These are phyloP conservation scores for Biscutella laevigata DNA, from an alignment of 441 rosid species.

Conservation along the genomic window DNA sequence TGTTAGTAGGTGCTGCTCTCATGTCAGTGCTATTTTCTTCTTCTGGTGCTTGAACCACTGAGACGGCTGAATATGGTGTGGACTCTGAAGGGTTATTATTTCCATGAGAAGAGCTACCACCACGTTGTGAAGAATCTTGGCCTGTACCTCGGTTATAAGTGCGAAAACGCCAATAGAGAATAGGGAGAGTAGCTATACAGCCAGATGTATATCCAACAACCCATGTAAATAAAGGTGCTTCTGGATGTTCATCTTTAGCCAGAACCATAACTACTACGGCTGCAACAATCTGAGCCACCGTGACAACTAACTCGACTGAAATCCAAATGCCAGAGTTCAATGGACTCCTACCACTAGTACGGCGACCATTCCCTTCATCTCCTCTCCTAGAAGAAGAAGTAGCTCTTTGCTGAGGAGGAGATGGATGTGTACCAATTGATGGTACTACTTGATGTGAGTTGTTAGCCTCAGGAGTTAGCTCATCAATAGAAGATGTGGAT, in stretches of 20 bases:
- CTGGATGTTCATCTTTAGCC: conserved; percentile 57
- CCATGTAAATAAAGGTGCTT: conserved; percentile 61
- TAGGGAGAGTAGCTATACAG: conserved; percentile 62
- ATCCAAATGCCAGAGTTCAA: conserved; percentile 67
- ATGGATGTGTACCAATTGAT: conserved; percentile 20
- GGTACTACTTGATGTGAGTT: conserved; percentile 25
- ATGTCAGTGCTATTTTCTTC: conserved; percentile 35
- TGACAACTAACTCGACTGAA: conserved; percentile 56
- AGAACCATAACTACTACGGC: conserved; percentile 48
- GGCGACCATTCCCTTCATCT: conserved; percentile 38
- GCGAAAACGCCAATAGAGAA: conserved; percentile 59
- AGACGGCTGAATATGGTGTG: conserved; percentile 52
- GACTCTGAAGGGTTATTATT: conserved; percentile 33
- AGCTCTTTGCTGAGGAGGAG: conserved; percentile 32
- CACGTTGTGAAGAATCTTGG: conserved; percentile 35
- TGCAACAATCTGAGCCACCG: conserved; percentile 59
- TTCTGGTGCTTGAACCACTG: conserved; percentile 47
- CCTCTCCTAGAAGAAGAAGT: conserved; percentile 33
- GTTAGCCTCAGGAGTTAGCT: conserved; percentile 21
- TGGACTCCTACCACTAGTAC: conserved; percentile 40
- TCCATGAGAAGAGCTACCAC: conserved; percentile 34
- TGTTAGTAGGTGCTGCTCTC: conserved; percentile 27
- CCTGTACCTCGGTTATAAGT: conserved; percentile 31
- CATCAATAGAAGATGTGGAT: conserved; percentile 37
- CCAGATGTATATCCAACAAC: conserved; percentile 63